phyloP scores from a whole-genome alignment of 2,329 filamentous ascomycete species.

The Colletotrichum karsti region DNA sequence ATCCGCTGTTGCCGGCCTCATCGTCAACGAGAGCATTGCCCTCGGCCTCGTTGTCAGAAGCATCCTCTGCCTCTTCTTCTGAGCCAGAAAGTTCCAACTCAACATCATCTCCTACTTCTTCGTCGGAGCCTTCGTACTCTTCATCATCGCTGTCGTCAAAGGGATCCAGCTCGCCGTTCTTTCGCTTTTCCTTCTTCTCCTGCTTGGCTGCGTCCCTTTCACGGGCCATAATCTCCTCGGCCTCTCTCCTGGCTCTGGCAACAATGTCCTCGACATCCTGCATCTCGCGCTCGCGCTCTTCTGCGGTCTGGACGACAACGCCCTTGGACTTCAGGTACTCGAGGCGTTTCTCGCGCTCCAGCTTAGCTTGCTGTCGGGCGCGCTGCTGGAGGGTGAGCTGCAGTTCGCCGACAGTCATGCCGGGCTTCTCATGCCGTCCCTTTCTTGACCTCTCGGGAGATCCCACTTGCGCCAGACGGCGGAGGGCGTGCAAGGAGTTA shows the following conservation, averaged over 20 bases:
- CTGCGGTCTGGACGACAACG: slow-evolving; percentile 81
- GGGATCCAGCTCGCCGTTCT: slow-evolving; percentile 55
- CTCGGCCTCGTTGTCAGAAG: slow-evolving; percentile 40
- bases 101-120: slow-evolving; percentile 48
- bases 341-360: slow-evolving; percentile 80
- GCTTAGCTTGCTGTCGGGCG: slow-evolving; percentile 81
- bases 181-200: slow-evolving; percentile 55
- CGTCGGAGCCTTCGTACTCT: slow-evolving; percentile 51
- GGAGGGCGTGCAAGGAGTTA: slow-evolving; percentile 72
- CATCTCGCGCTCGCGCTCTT: slow-evolving; percentile 85
- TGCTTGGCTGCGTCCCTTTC: slow-evolving; percentile 81
- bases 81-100: slow-evolving; percentile 55
- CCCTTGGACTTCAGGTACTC: slow-evolving; percentile 82
- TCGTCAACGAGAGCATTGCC: slow-evolving; percentile 46
- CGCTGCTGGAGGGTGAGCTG: slow-evolving; percentile 73
- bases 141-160: slow-evolving; percentile 67
- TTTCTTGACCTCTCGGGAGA: slow-evolving; percentile 64
- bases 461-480: slow-evolving; percentile 76
- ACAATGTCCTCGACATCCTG: slow-evolving; percentile 89
- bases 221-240: slow-evolving; percentile 77
- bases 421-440: slow-evolving; percentile 53
- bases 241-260: slow-evolving; percentile 83
- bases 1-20: slow-evolving; percentile 52
- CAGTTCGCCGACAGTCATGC: slow-evolving; percentile 76
- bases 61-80: slow-evolving; percentile 44